Conservation (phyloP, 306 rosid species). For the Cucurbita pepo region DNA sequence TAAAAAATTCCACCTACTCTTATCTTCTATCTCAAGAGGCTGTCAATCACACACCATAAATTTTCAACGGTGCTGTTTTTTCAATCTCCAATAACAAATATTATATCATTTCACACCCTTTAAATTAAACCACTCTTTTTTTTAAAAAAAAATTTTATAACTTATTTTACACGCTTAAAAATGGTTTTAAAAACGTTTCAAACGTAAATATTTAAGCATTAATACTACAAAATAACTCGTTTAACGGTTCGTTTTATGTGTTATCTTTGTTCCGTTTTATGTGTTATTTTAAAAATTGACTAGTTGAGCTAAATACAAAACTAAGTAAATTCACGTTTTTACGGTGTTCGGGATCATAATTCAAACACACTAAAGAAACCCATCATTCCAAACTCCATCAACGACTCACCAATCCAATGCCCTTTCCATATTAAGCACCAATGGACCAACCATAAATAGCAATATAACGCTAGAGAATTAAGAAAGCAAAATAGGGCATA, state of each 20-base stretch:
- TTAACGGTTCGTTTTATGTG: no score
- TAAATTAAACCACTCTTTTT: fast-evolving
- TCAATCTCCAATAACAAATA: not conserved
- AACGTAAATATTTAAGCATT: no score
- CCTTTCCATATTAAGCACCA: not conserved
- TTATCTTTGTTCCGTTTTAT: no score
- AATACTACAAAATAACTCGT: no score
- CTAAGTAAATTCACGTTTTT: no score
- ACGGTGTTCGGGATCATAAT: not conserved
- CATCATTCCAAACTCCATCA: not conserved
- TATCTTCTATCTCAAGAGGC: not conserved
- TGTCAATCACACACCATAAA: not conserved
- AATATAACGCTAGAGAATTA: not conserved
- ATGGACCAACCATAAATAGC: not conserved
- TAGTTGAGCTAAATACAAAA: no score
- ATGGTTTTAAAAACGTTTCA: no score
- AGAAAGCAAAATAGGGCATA: not conserved
- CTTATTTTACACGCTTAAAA: no score
- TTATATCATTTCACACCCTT: no score
- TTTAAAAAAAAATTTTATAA: no score
- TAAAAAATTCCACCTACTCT: not conserved
- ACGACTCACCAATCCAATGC: not conserved
- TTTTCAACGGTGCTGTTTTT: not conserved
- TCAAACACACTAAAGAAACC: not conserved
- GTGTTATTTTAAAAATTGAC: no score